Evolutionary conservation across 2,329 filamentous ascomycete species (phyloP).

Genomic region (Aspergillus tamarii): DNA sequence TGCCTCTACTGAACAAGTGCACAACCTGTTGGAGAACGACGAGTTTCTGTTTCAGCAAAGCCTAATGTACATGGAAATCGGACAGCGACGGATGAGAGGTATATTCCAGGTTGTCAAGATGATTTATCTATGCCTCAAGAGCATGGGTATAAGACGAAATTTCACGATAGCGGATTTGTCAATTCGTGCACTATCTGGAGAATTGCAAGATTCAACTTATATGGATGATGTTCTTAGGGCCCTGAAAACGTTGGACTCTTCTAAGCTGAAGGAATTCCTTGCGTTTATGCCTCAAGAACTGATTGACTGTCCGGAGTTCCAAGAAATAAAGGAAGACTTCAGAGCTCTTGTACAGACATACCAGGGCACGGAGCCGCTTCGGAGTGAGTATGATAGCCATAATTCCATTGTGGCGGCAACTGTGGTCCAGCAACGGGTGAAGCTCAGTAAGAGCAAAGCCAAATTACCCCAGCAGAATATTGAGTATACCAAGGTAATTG

Average conservation of each 20-base stretch:
- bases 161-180: constrained; percentile 40
- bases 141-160: constrained; percentile 35
- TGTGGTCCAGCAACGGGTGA: constrained; percentile 62
- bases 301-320: constrained; percentile 40
- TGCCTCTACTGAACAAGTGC: constrained; percentile 39
- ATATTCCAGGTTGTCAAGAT: constrained; percentile 38
- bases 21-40: constrained; percentile 55
- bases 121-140: constrained; percentile 31
- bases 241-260: constrained; percentile 58
- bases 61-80: constrained; percentile 40
- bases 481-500: constrained; percentile 58
- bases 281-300: constrained; percentile 37
- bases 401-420: constrained; percentile 60
- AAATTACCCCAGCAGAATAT: constrained; percentile 57
- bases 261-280: constrained; percentile 49
- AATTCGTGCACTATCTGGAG: constrained; percentile 51
- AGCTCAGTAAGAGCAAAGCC: constrained; percentile 60
- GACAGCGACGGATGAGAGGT: constrained; percentile 44
- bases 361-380: constrained; percentile 57
- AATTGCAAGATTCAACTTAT: constrained; percentile 55
- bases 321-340: constrained; percentile 51
- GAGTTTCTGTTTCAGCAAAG: constrained; percentile 49
- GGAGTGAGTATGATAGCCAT: constrained; percentile 75
- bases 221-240: constrained; percentile 57
- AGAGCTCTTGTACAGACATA: constrained; percentile 52